These are phyloP conservation scores for Microcyclospora pomicola DNA, from an alignment of 2,329 filamentous ascomycete species.

Conservation along the genomic window DNA sequence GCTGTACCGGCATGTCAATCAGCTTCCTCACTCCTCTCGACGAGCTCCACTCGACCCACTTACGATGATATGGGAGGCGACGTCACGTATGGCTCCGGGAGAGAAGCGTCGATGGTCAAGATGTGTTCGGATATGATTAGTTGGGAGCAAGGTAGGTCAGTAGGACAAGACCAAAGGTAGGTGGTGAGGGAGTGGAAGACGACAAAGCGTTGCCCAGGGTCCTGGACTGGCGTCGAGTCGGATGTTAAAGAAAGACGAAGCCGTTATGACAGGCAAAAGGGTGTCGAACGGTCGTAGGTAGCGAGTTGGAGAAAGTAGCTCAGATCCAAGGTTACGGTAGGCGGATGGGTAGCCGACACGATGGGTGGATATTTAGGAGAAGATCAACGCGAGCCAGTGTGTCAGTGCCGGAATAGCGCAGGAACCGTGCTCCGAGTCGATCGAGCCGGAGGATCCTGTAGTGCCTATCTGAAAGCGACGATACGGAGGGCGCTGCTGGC, in stretches of 20 bases:
- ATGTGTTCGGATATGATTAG: constrained; percentile 12
- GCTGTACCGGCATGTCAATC: too few relatives aligned
- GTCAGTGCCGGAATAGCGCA: too few relatives aligned
- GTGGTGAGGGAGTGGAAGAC: too few relatives aligned
- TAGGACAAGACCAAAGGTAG: neutral
- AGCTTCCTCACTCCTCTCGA: too few relatives aligned
- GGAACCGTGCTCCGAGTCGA: too few relatives aligned
- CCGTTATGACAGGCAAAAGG: constrained; percentile 12
- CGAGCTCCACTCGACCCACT: neutral
- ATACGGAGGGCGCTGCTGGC: too few relatives aligned
- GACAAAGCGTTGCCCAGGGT: constrained; percentile 11
- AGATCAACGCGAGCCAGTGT: constrained; percentile 10
- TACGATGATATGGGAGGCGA: neutral
- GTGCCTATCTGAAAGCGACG: too few relatives aligned
- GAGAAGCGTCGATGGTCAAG: constrained; percentile 2
- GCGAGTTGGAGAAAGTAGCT: constrained; percentile 12
- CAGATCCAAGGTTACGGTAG: constrained; percentile 16
- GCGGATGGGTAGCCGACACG: constrained; percentile 17
- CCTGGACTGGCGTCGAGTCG: constrained; percentile 20
- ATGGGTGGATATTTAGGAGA: constrained; percentile 17
- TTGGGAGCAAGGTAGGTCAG: constrained; percentile 7
- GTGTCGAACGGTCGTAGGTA: constrained; percentile 10
- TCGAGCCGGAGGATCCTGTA: too few relatives aligned
- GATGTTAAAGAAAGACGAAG: constrained; percentile 22
- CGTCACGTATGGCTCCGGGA: neutral